Percentiles rank a stretch among this genome's conserved stretches.
phyloP scores from a whole-genome alignment of 2,329 filamentous ascomycete genomes.

The Venturia aucupariae region DNA sequence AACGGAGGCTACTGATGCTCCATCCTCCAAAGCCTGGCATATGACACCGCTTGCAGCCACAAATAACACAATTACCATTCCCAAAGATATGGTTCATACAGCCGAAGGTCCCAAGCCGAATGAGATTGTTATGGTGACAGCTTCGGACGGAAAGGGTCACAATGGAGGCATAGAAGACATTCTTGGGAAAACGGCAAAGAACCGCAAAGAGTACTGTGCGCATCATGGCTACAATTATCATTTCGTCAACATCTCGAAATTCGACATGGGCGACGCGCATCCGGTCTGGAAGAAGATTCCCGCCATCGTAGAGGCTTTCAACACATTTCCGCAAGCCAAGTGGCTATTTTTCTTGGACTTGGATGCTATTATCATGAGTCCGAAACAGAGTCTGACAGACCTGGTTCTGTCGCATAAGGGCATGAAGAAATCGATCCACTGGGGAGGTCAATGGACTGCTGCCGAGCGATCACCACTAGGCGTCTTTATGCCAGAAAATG shows the following conservation, averaged over 20 bases:
- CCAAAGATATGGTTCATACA: slow-evolving; percentile 24
- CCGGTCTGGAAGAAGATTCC: slow-evolving; percentile 33
- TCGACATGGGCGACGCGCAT: slow-evolving; percentile 28
- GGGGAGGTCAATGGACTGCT: slow-evolving; percentile 22
- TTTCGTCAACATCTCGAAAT: slow-evolving; percentile 33
- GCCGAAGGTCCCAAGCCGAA: slow-evolving; percentile 24
- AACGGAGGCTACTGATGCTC: slow-evolving; percentile 1
- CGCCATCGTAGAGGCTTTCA: slow-evolving; percentile 31
- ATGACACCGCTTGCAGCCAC: not conserved
- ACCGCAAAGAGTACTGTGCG: slow-evolving; percentile 29
- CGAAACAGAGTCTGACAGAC: slow-evolving; percentile 24
- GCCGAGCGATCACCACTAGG: slow-evolving; percentile 22
- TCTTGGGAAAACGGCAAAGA: slow-evolving; percentile 25
- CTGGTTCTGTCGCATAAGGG: slow-evolving; percentile 27
- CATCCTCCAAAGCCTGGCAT: not conserved
- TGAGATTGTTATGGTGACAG: slow-evolving; percentile 31
- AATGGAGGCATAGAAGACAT: slow-evolving; percentile 32
- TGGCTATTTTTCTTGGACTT: slow-evolving; percentile 35
- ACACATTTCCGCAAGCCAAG: slow-evolving; percentile 28
- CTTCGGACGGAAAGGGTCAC: slow-evolving; percentile 33
- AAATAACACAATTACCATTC: slow-evolving; percentile 20
- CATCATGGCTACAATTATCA: slow-evolving; percentile 30
- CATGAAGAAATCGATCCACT: slow-evolving; percentile 20
- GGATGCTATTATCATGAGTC: slow-evolving; percentile 34
- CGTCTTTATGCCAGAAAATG: slow-evolving; percentile 18